Evolutionary conservation across 2,329 filamentous ascomycete species (phyloP), one percentile per base, ranked within the genome.

Genomic region (Alternaria alternata): DNA sequence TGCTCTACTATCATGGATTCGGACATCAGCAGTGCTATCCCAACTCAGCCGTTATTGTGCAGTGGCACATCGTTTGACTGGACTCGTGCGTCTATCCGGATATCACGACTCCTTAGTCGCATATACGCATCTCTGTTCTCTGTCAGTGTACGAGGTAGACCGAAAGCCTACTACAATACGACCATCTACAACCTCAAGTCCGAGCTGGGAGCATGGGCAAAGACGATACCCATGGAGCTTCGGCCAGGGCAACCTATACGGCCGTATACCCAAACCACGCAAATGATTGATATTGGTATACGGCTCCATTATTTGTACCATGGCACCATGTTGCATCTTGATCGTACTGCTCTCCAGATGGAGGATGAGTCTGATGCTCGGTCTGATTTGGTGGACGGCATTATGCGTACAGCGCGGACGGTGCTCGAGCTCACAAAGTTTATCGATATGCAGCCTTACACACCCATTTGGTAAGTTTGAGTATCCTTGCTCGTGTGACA

Each of bases 1-100:
- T 70, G 64, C 48, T 80, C 79, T 12, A 76, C 80, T 49, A 62
- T 82, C 34, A 56, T 67, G 36, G 36, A 38, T 18, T 38, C 36
- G 36, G 36, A 38, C 4, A 38, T 38, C 16, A 38, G 36, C 36
- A 38, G 36, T 38, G 16, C 36, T 16, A 38, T 38, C 8, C 36
- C 36, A n/a, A 18, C 36, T 38, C 16, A n/a, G 36, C 36, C 39
- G 22, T n/a, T 79, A 80, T 57, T 71, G 26, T 46, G 26, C 24
- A 28, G 42, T 67, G 51, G n/a, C 11, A 28, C 30, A 3, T 44
- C 26, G 7, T 54, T 43, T 32, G 24, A 24, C 12, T 49, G 46
- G 26, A 49, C 30, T 11, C 32, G 32, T 30, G 46, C 46, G 18
- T 49, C 46, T 12, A 49, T 49, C 22, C 42, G 42, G 14, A 46